phyloP scores from a whole-genome alignment of 345 rosid species.

The Populus ilicifolia region DNA sequence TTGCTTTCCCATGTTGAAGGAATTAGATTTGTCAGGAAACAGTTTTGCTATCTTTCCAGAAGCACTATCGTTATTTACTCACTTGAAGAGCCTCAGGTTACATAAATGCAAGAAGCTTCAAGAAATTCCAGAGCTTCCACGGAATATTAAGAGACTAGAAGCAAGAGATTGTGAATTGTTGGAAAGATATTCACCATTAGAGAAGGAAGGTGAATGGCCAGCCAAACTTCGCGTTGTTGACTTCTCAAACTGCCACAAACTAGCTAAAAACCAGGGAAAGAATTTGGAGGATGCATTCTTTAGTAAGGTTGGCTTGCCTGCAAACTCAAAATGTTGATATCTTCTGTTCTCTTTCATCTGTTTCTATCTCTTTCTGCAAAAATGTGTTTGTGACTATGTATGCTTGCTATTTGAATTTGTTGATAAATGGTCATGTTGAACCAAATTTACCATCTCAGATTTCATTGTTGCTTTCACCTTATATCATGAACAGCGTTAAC shows the following conservation, averaged over 20 bases:
- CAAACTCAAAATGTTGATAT: neutral
- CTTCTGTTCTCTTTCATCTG: neutral
- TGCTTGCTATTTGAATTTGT: neutral
- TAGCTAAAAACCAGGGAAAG: neutral
- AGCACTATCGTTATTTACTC: neutral
- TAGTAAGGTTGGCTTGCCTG: constrained; percentile 2
- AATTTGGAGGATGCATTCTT: neutral
- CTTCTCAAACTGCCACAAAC: constrained; percentile 21
- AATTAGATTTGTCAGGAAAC: constrained; percentile 15
- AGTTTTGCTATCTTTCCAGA: constrained; percentile 14
- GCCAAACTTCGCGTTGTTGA: constrained; percentile 14
- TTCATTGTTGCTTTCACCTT: neutral
- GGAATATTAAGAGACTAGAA: constrained; percentile 8
- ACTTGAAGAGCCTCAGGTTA: constrained; percentile 12
- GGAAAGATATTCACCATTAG: constrained; percentile 13
- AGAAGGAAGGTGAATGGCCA: neutral
- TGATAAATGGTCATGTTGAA: neutral
- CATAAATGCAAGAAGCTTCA: constrained; percentile 13
- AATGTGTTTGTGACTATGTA: neutral
- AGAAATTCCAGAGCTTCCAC: constrained; percentile 21
- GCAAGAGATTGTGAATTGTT: constrained; percentile 13
- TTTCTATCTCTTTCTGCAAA: neutral
- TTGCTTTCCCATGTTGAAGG: constrained; percentile 10
- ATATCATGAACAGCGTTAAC: neutral
- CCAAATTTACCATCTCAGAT: neutral